Conservation (phyloP, 2,329 filamentous ascomycete genomes). For the Fusarium begoniae region DNA sequence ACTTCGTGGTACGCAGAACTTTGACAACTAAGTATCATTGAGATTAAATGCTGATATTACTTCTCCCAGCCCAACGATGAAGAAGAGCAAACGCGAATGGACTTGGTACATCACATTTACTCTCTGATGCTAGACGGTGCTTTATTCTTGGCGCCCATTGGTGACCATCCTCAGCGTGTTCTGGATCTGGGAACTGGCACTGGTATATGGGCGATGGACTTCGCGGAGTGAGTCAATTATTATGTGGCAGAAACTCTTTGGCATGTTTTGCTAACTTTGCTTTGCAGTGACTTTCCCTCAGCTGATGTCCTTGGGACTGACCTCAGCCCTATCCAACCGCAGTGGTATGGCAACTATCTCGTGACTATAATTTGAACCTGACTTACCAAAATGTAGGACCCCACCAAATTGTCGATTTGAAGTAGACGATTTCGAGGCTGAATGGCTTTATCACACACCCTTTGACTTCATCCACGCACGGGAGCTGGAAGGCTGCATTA, state of each 20-base stretch:
- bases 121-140: background rate
- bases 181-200: background rate
- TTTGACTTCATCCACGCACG: background rate
- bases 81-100: background rate
- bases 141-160: background rate
- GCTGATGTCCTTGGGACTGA: background rate
- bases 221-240: background rate
- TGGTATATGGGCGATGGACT: background rate
- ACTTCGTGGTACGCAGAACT: background rate
- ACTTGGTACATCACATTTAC: background rate
- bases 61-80: background rate
- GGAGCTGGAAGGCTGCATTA: background rate
- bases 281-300: background rate
- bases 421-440: background rate
- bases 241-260: fast-evolving
- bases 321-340: background rate
- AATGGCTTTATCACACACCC: background rate
- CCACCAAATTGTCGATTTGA: background rate
- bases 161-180: background rate
- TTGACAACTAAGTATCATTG: background rate
- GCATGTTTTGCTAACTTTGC: background rate
- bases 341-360: background rate
- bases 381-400: background rate
- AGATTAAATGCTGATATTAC: background rate
- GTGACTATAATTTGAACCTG: too few relatives aligned